A percentile compares a stretch with the other conserved stretches of the same genome.
Conservation (phyloP, 768 basidiomycete species). For the Trametes maxima region DNA sequence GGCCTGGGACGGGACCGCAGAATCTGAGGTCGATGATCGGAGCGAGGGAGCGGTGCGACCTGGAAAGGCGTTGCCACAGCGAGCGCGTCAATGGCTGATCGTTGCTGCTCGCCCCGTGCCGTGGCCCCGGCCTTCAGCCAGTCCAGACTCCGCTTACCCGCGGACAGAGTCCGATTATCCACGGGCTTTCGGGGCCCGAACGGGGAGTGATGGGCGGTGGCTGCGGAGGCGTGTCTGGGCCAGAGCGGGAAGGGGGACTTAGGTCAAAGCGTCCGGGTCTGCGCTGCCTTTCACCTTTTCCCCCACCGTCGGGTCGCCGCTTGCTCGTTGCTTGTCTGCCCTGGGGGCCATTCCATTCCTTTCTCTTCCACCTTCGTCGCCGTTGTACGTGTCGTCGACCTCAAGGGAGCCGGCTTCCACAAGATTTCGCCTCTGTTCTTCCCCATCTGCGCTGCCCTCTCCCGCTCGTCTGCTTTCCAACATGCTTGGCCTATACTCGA, state of each 20-base stretch:
- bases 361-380: constrained; percentile 29
- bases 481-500: constrained; percentile 32
- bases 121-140: neutral
- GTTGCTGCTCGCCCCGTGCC: constrained; percentile 6
- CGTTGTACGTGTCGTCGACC: constrained; percentile 25
- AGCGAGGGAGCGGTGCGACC: constrained; percentile 7
- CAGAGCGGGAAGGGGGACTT: neutral
- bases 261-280: neutral
- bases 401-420: constrained; percentile 30
- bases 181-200: neutral
- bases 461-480: constrained; percentile 23
- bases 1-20: constrained; percentile 7
- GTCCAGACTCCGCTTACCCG: constrained; percentile 1
- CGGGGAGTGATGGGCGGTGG: neutral
- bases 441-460: constrained; percentile 21
- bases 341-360: constrained; percentile 38
- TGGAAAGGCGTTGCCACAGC: constrained; percentile 21
- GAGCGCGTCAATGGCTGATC: constrained; percentile 11
- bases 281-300: constrained; percentile 21
- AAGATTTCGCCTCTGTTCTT: constrained; percentile 21
- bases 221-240: constrained; percentile 13
- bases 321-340: constrained; percentile 29
- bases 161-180: neutral
- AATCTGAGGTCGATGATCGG: constrained; percentile 19
- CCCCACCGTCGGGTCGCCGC: constrained; percentile 20